Evolutionary conservation across 164 flowering plant species (phyloP).

Genomic region (Dillenia suffruticosa): DNA sequence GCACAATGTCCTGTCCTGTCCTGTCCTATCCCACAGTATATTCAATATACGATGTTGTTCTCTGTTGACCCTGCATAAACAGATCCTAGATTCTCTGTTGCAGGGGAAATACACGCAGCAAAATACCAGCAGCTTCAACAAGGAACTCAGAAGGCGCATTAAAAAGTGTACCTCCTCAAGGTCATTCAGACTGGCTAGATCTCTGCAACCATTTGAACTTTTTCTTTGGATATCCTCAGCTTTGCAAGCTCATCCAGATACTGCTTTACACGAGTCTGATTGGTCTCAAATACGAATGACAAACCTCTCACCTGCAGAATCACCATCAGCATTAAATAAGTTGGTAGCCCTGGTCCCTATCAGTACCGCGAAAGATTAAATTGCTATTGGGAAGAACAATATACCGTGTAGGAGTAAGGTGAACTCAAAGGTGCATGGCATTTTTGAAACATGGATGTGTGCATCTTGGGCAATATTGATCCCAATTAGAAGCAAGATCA

Average conservation of each 20-base stretch:
- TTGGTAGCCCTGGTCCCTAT: neutral
- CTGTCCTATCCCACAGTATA: slow-evolving; percentile 43
- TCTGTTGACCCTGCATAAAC: slow-evolving; percentile 2
- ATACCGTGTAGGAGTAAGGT: too few species aligned
- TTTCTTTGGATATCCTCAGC: slow-evolving; percentile 9
- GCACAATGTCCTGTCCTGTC: too few species aligned
- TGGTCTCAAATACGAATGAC: slow-evolving; percentile 64
- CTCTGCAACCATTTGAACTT: slow-evolving; percentile 4
- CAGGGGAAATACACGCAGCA: slow-evolving; percentile 3
- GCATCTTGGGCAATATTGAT: too few species aligned
- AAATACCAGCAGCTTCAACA: neutral
- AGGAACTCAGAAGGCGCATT: slow-evolving; percentile 11
- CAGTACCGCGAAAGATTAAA: neutral
- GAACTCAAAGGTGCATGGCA: too few species aligned
- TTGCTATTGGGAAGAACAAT: neutral
- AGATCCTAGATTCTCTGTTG: neutral
- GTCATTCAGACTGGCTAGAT: slow-evolving; percentile 17
- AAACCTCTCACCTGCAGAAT: slow-evolving; percentile 56
- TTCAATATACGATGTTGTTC: slow-evolving; percentile 53
- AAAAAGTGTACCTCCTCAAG: slow-evolving; percentile 6
- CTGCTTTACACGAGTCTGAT: slow-evolving; percentile 35
- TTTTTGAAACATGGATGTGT: too few species aligned
- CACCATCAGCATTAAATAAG: neutral
- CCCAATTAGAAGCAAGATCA: slow-evolving; percentile 1
- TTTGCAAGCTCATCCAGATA: slow-evolving; percentile 22